Conservation (phyloP, 441 rosid genomes). For the Croton setiger region DNA sequence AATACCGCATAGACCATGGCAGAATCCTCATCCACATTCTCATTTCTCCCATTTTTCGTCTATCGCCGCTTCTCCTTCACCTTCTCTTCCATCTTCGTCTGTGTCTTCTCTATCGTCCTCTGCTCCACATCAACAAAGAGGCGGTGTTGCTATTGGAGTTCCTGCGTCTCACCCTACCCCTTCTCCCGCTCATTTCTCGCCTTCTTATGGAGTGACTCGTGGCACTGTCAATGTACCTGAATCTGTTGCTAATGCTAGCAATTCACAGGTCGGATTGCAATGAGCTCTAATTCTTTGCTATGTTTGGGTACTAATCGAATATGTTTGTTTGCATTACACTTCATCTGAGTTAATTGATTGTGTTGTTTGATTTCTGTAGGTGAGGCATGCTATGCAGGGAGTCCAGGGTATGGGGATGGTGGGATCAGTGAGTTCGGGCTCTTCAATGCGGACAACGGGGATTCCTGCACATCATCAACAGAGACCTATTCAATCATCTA, state of each 20-base stretch:
- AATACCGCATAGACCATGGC: conserved; percentile 64
- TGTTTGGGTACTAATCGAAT: too few species aligned
- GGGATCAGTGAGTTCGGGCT: conserved; percentile 56
- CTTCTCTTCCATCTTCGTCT: conserved; percentile 33
- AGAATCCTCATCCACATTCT: conserved; percentile 36
- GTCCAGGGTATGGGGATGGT: conserved; percentile 62
- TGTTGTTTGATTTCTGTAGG: conserved; percentile 30
- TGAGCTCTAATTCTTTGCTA: too few species aligned
- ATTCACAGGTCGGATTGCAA: conserved; percentile 40
- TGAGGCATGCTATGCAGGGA: conserved; percentile 59
- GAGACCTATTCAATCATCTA: conserved; percentile 62
- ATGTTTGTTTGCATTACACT: too few species aligned
- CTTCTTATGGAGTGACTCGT: conserved; percentile 57
- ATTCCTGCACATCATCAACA: conserved; percentile 61
- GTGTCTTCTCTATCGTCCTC: conserved; percentile 26
- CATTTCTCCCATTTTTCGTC: conserved; percentile 39
- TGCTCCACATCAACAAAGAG: conserved; percentile 40
- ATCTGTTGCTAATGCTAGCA: conserved; percentile 38
- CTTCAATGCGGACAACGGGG: conserved; percentile 70
- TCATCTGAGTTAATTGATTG: neutral
- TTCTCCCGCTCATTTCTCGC: conserved; percentile 51
- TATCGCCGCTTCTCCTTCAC: conserved; percentile 32
- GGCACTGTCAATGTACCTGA: conserved; percentile 42
- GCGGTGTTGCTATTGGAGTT: conserved; percentile 68
- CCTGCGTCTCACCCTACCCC: conserved; percentile 51